Percentiles rank a stretch among this genome's conserved stretches.
Conservation (phyloP, 2,329 filamentous ascomycete genomes). For the Monilinia laxa region DNA sequence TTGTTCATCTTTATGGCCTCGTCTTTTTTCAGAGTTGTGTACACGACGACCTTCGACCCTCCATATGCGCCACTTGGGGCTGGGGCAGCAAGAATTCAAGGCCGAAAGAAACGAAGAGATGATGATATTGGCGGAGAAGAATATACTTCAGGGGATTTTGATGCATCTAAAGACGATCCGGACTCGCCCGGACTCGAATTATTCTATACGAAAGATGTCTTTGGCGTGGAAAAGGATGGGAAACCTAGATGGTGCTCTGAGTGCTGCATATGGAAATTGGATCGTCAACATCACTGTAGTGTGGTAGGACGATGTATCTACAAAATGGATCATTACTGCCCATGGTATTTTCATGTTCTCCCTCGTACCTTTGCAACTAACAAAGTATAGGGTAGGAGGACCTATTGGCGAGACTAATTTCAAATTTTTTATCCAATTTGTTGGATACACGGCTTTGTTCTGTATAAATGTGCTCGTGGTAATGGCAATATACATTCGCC, state of each 20-base stretch:
- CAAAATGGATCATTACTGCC: constrained; percentile 93
- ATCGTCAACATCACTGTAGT: constrained; percentile 82
- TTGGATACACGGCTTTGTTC: constrained; percentile 68
- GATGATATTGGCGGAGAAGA: constrained; percentile 32
- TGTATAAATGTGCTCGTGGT: constrained; percentile 64
- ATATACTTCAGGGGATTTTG: constrained; percentile 31
- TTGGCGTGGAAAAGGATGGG: constrained; percentile 79
- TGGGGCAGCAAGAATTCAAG: constrained; percentile 32
- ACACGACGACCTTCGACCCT: constrained; percentile 66
- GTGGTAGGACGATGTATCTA: constrained; percentile 46
- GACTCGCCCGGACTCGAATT: constrained; percentile 67
- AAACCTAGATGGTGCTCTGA: constrained; percentile 82
- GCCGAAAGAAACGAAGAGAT: constrained; percentile 34
- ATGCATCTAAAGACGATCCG: constrained; percentile 40
- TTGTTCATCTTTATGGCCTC: constrained; percentile 65
- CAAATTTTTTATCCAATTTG: constrained; percentile 92
- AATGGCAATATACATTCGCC: constrained; percentile 58
- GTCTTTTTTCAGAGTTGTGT: constrained; percentile 70
- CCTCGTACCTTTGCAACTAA: constrained; percentile 14
- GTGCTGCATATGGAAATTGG: constrained; percentile 85
- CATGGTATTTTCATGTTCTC: constrained; percentile 54
- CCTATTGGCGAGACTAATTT: constrained; percentile 84
- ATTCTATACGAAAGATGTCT: constrained; percentile 81
- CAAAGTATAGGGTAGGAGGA: constrained; percentile 70
- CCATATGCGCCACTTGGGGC: constrained; percentile 70